Conservation (phyloP, 2,329 filamentous ascomycete genomes). For the Colletotrichum godetiae region DNA sequence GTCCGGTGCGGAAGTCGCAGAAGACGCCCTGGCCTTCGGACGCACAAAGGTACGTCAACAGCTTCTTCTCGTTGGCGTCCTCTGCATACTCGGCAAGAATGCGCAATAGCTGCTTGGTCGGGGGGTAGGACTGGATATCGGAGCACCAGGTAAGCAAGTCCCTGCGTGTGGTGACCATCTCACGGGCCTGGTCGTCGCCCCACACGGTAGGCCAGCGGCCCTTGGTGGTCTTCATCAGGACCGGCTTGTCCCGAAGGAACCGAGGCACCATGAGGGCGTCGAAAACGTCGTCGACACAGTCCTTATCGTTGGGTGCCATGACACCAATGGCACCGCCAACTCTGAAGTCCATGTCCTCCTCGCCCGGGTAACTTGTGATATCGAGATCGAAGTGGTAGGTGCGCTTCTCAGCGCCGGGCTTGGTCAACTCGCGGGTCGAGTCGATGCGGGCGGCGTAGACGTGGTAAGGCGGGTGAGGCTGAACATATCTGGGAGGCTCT, state of each 20-base stretch:
- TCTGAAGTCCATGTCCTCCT: conserved; percentile 90
- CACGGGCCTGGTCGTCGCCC: conserved; percentile 88
- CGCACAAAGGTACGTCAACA: conserved; percentile 86
- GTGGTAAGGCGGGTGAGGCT: conserved; percentile 92
- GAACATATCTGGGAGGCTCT: conserved; percentile 89
- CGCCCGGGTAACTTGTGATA: conserved; percentile 91
- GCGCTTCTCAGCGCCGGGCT: conserved; percentile 89
- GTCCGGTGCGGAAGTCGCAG: conserved; percentile 92
- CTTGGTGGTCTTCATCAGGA: conserved; percentile 80
- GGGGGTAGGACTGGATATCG: conserved; percentile 92
- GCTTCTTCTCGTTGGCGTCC: conserved; percentile 86
- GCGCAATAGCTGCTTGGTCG: conserved; percentile 87
- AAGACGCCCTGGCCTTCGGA: conserved; percentile 92
- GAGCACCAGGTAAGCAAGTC: conserved; percentile 97
- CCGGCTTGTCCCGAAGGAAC: conserved; percentile 84
- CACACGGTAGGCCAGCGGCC: conserved; percentile 98
- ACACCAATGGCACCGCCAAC: conserved; percentile 96
- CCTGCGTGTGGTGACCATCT: conserved; percentile 88
- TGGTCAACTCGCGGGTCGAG: conserved; percentile 87
- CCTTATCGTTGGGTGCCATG: conserved; percentile 84
- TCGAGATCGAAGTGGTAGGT: conserved; percentile 98
- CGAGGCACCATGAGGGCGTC: conserved; percentile 84
- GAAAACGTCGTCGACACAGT: conserved; percentile 84
- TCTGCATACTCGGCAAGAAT: conserved; percentile 86
- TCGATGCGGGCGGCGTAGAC: conserved; percentile 92